These are phyloP conservation scores for Thraustochytrium sp. DNA, from an alignment of 352 stramenopile genomes.

Conservation along the genomic window DNA sequence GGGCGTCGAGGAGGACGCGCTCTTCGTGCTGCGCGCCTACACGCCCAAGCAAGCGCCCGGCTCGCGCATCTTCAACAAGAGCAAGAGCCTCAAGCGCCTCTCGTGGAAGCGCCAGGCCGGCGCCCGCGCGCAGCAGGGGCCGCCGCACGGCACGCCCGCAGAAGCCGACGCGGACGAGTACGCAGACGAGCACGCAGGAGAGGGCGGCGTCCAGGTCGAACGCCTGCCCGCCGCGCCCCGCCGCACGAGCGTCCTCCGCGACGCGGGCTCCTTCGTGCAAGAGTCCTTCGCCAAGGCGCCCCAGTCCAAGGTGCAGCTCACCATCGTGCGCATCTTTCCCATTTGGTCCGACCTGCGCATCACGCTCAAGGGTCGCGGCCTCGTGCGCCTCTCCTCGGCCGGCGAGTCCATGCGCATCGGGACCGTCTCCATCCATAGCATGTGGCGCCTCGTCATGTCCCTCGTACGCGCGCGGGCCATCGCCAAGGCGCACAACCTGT, in stretches of 20 bases:
- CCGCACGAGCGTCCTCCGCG: neutral
- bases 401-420: constrained; percentile 33
- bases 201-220: too few species aligned
- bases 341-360: constrained; percentile 36
- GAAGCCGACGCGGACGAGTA: neutral
- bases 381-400: neutral
- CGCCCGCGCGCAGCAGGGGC: too few species aligned
- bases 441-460: constrained; percentile 34
- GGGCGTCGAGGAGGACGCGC: constrained; percentile 29
- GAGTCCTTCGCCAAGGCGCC: constrained; percentile 21
- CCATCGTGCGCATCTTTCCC: constrained; percentile 14
- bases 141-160: neutral
- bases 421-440: constrained; percentile 39
- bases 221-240: neutral
- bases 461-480: constrained; percentile 7
- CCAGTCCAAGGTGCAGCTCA: neutral
- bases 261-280: neutral
- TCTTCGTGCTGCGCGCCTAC: constrained; percentile 12
- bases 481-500: constrained; percentile 22
- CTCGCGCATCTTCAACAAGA: neutral
- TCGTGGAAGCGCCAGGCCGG: neutral
- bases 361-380: constrained; percentile 28
- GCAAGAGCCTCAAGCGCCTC: neutral
- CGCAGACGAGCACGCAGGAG: neutral
- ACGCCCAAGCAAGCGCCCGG: neutral